Percentiles rank a stretch among this genome's conserved stretches.
These are phyloP conservation scores for Pholiota molesta DNA, from an alignment of 768 basidiomycete genomes.

Conservation along the genomic window DNA sequence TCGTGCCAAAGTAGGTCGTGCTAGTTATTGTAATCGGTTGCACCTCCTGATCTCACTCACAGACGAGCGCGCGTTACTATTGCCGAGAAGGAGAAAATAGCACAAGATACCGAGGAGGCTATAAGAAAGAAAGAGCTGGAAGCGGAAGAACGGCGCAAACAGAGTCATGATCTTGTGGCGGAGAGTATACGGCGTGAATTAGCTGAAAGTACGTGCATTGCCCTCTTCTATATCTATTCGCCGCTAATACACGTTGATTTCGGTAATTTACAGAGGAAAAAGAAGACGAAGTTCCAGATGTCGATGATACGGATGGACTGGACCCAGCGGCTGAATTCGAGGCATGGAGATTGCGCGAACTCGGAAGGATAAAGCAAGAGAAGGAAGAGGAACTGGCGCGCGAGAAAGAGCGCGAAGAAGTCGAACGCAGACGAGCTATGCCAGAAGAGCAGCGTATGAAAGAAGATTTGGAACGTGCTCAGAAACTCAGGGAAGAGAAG, in stretches of 20 bases:
- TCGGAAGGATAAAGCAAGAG: constrained; percentile 92
- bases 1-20: constrained; percentile 83
- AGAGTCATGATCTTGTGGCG: constrained; percentile 91
- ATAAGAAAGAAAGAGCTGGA: constrained; percentile 70
- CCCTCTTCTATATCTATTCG: background rate
- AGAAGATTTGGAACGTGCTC: constrained; percentile 89
- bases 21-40: background rate
- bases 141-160: constrained; percentile 80
- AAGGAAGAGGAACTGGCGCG: constrained; percentile 83
- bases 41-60: constrained; percentile 11
- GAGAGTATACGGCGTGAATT: constrained; percentile 93
- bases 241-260: background rate
- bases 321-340: constrained; percentile 93
- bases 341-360: constrained; percentile 92
- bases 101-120: constrained; percentile 77
- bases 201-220: constrained; percentile 72
- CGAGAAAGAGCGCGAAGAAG: constrained; percentile 87
- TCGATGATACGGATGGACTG: constrained; percentile 94
- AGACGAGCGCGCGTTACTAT: constrained; percentile 82
- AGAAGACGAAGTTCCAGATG: constrained; percentile 77
- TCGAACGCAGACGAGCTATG: constrained; percentile 88
- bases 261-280: constrained; percentile 72
- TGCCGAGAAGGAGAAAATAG: constrained; percentile 65
- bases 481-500: constrained; percentile 83
- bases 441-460: constrained; percentile 92